phyloP scores from a whole-genome alignment of 1,284 basidiomycete genomes.

The Pisolithus thermaeus region DNA sequence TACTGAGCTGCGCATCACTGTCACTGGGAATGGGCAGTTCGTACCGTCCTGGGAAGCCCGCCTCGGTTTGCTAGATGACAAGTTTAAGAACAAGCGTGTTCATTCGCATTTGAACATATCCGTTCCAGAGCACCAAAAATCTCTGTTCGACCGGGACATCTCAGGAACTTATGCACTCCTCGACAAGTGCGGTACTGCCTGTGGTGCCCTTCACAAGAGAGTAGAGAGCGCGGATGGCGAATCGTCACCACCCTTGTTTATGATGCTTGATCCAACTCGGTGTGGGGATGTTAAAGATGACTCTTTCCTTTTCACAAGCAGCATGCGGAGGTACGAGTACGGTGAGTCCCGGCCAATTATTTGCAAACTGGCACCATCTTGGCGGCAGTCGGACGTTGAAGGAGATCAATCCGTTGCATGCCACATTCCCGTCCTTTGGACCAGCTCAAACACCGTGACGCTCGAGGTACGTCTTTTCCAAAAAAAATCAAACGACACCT shows the following conservation, averaged over 20 bases:
- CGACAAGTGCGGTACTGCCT: constrained; percentile 87
- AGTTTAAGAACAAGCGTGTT: constrained; percentile 63
- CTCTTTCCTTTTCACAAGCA: constrained; percentile 78
- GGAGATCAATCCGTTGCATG: constrained; percentile 48
- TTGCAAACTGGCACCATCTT: constrained; percentile 63
- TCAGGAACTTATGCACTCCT: constrained; percentile 76
- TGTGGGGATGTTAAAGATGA: constrained; percentile 71
- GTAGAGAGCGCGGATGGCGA: constrained; percentile 36
- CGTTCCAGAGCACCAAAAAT: constrained; percentile 44
- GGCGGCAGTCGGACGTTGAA: constrained; percentile 64
- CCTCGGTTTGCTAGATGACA: constrained; percentile 68
- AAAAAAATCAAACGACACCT: neutral
- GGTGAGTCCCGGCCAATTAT: constrained; percentile 74
- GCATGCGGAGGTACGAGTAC: constrained; percentile 73
- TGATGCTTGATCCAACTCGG: constrained; percentile 82
- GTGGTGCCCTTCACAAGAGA: constrained; percentile 78
- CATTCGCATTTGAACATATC: constrained; percentile 63
- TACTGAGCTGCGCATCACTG: constrained; percentile 49
- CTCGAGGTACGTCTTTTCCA: constrained; percentile 43
- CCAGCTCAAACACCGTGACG: constrained; percentile 35
- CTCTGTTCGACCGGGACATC: constrained; percentile 72
- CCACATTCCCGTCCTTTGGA: constrained; percentile 64
- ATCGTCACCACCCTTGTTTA: constrained; percentile 61
- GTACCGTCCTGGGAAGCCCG: constrained; percentile 84
- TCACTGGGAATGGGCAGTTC: constrained; percentile 64